These are phyloP conservation scores for Astragalus glycyphyllos DNA, from an alignment of 306 rosid species.

Conservation along the genomic window DNA sequence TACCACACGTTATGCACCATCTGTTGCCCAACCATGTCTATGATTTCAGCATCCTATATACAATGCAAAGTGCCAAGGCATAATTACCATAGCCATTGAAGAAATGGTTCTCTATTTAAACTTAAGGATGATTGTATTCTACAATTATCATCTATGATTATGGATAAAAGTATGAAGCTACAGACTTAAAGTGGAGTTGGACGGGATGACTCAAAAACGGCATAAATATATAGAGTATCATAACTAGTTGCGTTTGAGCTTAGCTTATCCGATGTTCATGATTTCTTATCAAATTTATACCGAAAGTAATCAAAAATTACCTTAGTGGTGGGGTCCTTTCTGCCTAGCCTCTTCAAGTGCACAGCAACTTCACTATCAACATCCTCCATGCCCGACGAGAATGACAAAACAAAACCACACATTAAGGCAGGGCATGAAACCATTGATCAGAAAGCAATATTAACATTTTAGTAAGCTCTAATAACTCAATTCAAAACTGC, in stretches of 20 bases:
- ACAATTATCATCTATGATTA: slow-evolving; percentile 5
- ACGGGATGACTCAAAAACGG: slow-evolving; percentile 6
- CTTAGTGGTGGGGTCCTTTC: slow-evolving; percentile 95
- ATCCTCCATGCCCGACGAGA: slow-evolving; percentile 57
- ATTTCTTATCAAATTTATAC: slow-evolving; percentile 5
- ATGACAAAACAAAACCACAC: neutral
- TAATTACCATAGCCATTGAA: neutral
- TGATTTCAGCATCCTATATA: slow-evolving; percentile 17
- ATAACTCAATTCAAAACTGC: slow-evolving; percentile 30
- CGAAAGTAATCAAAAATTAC: slow-evolving; percentile 49
- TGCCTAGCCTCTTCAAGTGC: slow-evolving; percentile 89
- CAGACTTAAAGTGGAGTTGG: slow-evolving; percentile 1
- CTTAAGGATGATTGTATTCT: slow-evolving; percentile 10
- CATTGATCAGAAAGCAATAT: neutral
- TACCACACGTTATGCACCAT: slow-evolving; percentile 20
- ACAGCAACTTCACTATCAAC: slow-evolving; percentile 83
- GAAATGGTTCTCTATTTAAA: slow-evolving; percentile 13
- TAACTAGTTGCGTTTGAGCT: slow-evolving; percentile 18
- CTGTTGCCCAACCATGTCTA: neutral
- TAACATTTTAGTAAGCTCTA: slow-evolving; percentile 9
- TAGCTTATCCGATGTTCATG: neutral
- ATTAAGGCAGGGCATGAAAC: neutral
- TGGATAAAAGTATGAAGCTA: neutral
- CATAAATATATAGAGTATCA: slow-evolving; percentile 8
- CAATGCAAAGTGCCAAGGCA: slow-evolving; percentile 1